Conservation (phyloP, 495 filamentous ascomycete genomes). For the Melanomma pulvis-pyrius region DNA sequence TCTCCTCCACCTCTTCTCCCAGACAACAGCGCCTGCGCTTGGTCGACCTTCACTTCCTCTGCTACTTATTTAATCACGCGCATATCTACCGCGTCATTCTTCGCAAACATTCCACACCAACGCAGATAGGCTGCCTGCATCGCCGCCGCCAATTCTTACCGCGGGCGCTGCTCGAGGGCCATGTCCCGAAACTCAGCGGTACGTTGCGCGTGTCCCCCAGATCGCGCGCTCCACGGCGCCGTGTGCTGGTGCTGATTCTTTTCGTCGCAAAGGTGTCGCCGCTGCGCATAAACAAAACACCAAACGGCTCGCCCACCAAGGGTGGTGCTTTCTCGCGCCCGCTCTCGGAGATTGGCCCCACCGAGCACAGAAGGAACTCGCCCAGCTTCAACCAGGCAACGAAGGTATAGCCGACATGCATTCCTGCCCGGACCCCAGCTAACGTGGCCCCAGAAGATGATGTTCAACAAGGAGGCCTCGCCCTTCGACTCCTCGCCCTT, state of each 20-base stretch:
- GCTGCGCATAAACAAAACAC: conserved; percentile 47
- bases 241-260: conserved; percentile 10
- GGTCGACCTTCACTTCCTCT: conserved; percentile 23
- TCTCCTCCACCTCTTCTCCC: conserved; percentile 22
- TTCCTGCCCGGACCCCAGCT: conserved; percentile 16
- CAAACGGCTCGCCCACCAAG: conserved; percentile 41
- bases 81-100: conserved; percentile 30
- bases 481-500: conserved; percentile 63
- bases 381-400: conserved; percentile 48
- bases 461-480: conserved; percentile 68
- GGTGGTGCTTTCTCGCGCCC: conserved; percentile 35
- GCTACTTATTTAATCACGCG: conserved; percentile 13
- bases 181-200: conserved; percentile 38
- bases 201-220: background rate
- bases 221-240: background rate
- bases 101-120: conserved; percentile 34
- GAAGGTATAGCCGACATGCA: conserved; percentile 40
- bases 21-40: conserved; percentile 26
- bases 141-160: conserved; percentile 16
- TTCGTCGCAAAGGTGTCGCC: conserved; percentile 46
- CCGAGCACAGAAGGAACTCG: conserved; percentile 48
- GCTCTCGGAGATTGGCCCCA: conserved; percentile 47
- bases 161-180: background rate
- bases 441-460: conserved; percentile 45
- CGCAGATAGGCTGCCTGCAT: conserved; percentile 26